These are phyloP conservation scores for Marasmius sp. DNA, from an alignment of 1,284 basidiomycete genomes.

Conservation along the genomic window DNA sequence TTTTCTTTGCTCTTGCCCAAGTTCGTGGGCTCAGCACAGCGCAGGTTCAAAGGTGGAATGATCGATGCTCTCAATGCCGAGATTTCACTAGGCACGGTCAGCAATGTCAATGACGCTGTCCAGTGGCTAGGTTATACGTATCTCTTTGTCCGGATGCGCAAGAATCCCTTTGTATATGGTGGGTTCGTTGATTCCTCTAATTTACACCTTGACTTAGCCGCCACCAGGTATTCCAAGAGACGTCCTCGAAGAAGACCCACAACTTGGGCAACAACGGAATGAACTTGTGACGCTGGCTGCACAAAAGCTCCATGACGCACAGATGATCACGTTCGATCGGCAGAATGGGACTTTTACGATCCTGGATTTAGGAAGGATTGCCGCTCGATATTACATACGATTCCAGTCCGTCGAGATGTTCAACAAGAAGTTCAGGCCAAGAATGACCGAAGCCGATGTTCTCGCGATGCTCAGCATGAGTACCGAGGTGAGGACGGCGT, in stretches of 20 bases:
- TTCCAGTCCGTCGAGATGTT: slow-evolving; percentile 89
- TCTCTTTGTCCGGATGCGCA: slow-evolving; percentile 93
- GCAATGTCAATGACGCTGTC: slow-evolving; percentile 85
- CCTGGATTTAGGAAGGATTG: slow-evolving; percentile 91
- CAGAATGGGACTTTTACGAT: slow-evolving; percentile 65
- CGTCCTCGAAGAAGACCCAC: slow-evolving; percentile 74
- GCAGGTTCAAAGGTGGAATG: slow-evolving; percentile 84
- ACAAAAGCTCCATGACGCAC: slow-evolving; percentile 65
- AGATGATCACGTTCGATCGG: slow-evolving; percentile 85
- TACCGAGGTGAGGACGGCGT: slow-evolving; percentile 68
- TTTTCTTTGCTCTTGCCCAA: background rate
- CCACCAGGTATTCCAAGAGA: slow-evolving; percentile 75
- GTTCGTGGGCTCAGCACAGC: slow-evolving; percentile 14
- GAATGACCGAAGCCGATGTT: slow-evolving; percentile 94
- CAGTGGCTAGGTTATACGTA: slow-evolving; percentile 99
- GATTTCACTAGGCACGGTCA: slow-evolving; percentile 92
- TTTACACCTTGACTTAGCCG: slow-evolving; percentile 4
- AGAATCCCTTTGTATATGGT: slow-evolving; percentile 93
- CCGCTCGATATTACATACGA: slow-evolving; percentile 95
- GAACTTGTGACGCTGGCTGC: slow-evolving; percentile 77
- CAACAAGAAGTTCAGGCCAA: slow-evolving; percentile 78
- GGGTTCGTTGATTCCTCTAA: slow-evolving; percentile 18
- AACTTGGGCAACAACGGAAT: slow-evolving; percentile 73
- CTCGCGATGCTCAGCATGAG: slow-evolving; percentile 86
- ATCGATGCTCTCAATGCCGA: slow-evolving; percentile 95